These are phyloP conservation scores for Venturia oleaginea DNA, from an alignment of 2,329 filamentous ascomycete species.

Conservation along the genomic window DNA sequence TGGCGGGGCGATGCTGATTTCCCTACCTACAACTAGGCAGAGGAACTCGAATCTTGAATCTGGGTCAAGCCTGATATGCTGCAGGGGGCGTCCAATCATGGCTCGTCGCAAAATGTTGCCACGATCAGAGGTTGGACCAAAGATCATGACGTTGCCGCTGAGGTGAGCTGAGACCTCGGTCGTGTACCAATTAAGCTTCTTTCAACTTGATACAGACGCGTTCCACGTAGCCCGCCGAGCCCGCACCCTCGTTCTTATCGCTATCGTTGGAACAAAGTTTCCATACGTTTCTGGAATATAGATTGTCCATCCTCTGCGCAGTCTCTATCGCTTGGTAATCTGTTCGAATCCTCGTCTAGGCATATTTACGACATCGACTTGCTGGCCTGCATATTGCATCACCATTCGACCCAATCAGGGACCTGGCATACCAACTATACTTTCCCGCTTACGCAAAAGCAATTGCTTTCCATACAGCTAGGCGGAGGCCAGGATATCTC, in stretches of 20 bases:
- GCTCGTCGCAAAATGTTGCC: background rate
- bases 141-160: conserved; percentile 1
- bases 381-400: background rate
- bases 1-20: background rate
- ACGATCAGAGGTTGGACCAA: background rate
- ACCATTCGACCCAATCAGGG: background rate
- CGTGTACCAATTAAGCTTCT: background rate
- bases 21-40: background rate
- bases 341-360: background rate
- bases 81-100: conserved; percentile 1
- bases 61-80: background rate
- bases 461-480: background rate
- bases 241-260: background rate
- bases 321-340: conserved; percentile 1
- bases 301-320: no score
- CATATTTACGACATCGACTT: background rate
- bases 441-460: background rate
- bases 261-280: background rate
- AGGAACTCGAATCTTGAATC: background rate
- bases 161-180: background rate
- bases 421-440: background rate
- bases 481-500: background rate
- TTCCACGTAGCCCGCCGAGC: background rate
- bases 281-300: background rate
- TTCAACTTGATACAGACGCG: conserved; percentile 5